These are phyloP conservation scores for Plasmodium chabaudi DNA, from an alignment of 169 alveolate genomes.

Conservation along the genomic window DNA sequence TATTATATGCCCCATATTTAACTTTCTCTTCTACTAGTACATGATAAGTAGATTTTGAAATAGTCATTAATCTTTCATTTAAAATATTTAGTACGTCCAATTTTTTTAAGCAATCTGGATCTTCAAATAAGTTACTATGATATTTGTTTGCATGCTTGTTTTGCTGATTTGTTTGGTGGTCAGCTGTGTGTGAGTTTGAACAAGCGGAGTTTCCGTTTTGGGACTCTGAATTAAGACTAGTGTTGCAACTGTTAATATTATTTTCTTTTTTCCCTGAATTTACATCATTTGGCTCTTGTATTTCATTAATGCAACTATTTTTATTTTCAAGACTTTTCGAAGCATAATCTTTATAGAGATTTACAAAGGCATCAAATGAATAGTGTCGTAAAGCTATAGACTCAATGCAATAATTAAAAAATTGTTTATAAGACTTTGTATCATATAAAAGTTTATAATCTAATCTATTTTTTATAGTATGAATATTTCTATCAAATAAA, in stretches of 20 bases:
- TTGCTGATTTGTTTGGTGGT: not conserved
- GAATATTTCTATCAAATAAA: slow-evolving; percentile 26
- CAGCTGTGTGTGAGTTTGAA: not conserved
- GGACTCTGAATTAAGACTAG: no score
- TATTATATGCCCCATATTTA: slow-evolving; percentile 46
- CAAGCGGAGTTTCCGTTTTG: not conserved
- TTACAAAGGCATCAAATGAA: slow-evolving; percentile 23
- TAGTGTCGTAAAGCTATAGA: slow-evolving; percentile 57
- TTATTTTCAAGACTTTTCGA: not conserved
- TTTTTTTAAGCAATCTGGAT: slow-evolving; percentile 26
- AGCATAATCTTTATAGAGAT: slow-evolving; percentile 15
- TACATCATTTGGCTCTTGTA: not conserved
- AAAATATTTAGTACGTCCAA: slow-evolving; percentile 15
- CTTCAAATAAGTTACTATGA: not conserved
- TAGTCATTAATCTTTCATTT: slow-evolving; percentile 24
- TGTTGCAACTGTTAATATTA: not conserved
- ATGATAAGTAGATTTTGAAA: slow-evolving; percentile 65
- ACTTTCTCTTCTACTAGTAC: slow-evolving; percentile 49
- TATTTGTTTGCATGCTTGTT: not conserved
- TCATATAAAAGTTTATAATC: slow-evolving; percentile 63
- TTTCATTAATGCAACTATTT: not conserved
- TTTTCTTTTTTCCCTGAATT: not conserved
- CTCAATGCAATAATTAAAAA: slow-evolving; percentile 52
- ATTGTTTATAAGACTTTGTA: slow-evolving; percentile 59
- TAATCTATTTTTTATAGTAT: slow-evolving; percentile 56